These are phyloP conservation scores for Sporothrix globosa DNA, from an alignment of 2,329 filamentous ascomycete genomes.

Conservation along the genomic window DNA sequence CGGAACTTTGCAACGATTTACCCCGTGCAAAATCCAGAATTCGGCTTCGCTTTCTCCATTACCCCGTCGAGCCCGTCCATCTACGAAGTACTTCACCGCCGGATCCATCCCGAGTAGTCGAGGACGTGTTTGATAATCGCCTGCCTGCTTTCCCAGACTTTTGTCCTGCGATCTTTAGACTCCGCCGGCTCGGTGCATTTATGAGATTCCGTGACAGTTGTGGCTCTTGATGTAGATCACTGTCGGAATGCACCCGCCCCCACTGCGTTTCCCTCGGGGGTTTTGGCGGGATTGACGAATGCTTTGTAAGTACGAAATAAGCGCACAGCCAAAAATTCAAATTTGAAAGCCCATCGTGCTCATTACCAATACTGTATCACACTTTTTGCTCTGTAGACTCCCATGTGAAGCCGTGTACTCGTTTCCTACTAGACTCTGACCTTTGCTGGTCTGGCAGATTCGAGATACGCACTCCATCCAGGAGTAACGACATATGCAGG, in stretches of 20 bases:
- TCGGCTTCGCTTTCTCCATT: neutral
- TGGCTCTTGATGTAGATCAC: neutral
- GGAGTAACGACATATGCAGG: neutral
- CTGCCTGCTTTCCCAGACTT: constrained; percentile 18
- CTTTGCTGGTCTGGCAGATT: neutral
- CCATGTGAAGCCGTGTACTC: neutral
- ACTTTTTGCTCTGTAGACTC: neutral
- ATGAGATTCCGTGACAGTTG: neutral
- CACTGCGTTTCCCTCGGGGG: neutral
- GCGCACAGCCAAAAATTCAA: neutral
- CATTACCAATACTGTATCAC: neutral
- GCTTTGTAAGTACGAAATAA: neutral
- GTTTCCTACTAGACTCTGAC: neutral
- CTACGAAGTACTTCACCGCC: neutral
- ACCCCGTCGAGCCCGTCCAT: no score
- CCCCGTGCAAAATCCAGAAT: neutral
- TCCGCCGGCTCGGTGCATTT: neutral
- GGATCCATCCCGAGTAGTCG: neutral
- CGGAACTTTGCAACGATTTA: no score
- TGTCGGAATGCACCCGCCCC: constrained; percentile 2
- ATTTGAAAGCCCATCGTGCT: no score
- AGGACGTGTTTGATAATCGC: neutral
- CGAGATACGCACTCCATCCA: neutral
- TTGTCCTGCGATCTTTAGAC: neutral
- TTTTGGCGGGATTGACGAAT: neutral